A percentile compares a stretch with the other conserved stretches of the same genome.
Conservation (phyloP, 345 rosid species). For the Dovyalis caffra region DNA sequence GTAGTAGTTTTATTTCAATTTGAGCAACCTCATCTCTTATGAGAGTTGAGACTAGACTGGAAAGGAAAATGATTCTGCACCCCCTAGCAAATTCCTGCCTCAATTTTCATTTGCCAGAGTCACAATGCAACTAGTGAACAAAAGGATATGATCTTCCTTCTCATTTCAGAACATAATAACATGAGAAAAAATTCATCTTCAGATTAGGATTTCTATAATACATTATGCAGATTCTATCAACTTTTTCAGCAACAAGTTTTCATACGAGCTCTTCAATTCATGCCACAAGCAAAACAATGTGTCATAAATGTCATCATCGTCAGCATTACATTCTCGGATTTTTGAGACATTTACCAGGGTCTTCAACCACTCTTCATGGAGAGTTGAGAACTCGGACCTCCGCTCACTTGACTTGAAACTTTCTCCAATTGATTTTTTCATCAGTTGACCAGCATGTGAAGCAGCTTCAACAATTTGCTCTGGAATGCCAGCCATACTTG, state of each 20-base stretch:
- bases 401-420: slow-evolving; percentile 73
- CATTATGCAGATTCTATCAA: neutral
- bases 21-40: no score
- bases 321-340: slow-evolving; percentile 15
- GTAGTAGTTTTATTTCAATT: no score
- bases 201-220: neutral
- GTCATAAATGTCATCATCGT: slow-evolving; percentile 52
- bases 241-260: slow-evolving; percentile 1
- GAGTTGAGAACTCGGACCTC: slow-evolving; percentile 82
- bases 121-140: no score
- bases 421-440: slow-evolving; percentile 65
- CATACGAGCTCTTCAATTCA: slow-evolving; percentile 48
- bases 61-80: neutral
- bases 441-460: slow-evolving; percentile 50
- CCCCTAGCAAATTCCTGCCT: neutral
- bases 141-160: neutral
- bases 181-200: neutral
- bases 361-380: slow-evolving; percentile 87
- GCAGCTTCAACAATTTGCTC: slow-evolving; percentile 66
- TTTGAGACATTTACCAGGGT: slow-evolving; percentile 42
- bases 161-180: neutral
- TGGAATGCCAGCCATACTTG: slow-evolving; percentile 89
- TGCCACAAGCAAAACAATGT: slow-evolving; percentile 81
- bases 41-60: neutral
- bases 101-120: neutral